phyloP scores from a whole-genome alignment of 192 early-diverging fungal species.

The Lobosporangium transversale region DNA sequence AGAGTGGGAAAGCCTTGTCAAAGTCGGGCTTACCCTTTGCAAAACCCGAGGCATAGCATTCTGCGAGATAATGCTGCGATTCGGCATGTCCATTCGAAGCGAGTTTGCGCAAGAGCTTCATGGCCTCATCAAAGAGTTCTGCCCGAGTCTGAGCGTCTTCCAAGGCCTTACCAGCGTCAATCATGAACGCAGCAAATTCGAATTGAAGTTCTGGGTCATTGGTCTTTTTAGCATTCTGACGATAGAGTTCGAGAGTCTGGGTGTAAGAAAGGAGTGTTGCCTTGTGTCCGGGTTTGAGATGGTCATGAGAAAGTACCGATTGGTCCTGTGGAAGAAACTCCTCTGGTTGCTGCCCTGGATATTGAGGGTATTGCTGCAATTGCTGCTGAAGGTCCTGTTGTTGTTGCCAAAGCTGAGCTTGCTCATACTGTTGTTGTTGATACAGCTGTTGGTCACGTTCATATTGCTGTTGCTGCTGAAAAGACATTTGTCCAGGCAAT shows the following conservation, averaged over 20 bases:
- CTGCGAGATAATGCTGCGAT: slow-evolving; percentile 76
- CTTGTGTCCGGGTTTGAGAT: slow-evolving; percentile 67
- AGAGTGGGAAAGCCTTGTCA: slow-evolving; percentile 74
- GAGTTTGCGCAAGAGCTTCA: slow-evolving; percentile 67
- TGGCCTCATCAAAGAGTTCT: slow-evolving; percentile 75
- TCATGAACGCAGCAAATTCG: slow-evolving; percentile 75
- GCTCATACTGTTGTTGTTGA: slow-evolving; percentile 26
- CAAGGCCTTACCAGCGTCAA: slow-evolving; percentile 63
- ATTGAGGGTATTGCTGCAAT: slow-evolving; percentile 1
- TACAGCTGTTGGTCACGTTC: slow-evolving; percentile 28
- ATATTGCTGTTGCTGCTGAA: slow-evolving; percentile 20
- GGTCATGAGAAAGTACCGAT: slow-evolving; percentile 58
- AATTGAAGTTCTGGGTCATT: slow-evolving; percentile 62
- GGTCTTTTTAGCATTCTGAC: slow-evolving; percentile 73
- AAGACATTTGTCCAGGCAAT: background rate
- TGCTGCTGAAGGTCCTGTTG: slow-evolving; percentile 21
- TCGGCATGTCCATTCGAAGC: slow-evolving; percentile 68
- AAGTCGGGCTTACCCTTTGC: slow-evolving; percentile 72
- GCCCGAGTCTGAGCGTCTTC: slow-evolving; percentile 58
- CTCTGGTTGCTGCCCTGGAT: slow-evolving; percentile 1
- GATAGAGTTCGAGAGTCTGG: slow-evolving; percentile 67
- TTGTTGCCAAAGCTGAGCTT: slow-evolving; percentile 27
- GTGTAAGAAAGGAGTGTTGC: slow-evolving; percentile 65
- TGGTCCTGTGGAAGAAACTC: slow-evolving; percentile 13
- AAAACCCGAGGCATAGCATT: slow-evolving; percentile 75